A percentile compares a stretch with the other conserved stretches of the same genome.
Evolutionary conservation across 331 rosid species (phyloP).

Genomic region (Erythrophleum ivorense): DNA sequence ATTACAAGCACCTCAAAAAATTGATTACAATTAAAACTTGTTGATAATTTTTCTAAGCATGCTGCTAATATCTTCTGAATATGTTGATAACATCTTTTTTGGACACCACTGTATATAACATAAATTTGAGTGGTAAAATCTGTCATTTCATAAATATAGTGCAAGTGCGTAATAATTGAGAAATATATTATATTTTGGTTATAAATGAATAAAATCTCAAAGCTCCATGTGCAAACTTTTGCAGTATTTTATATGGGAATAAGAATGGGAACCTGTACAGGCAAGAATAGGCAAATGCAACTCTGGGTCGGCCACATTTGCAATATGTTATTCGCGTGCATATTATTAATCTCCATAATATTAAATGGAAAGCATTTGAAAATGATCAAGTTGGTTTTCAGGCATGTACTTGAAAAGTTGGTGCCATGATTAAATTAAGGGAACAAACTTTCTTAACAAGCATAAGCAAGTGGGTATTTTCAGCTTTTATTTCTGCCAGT

Average conservation of each 20-base stretch:
- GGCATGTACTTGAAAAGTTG: constrained; percentile 1
- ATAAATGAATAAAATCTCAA: too few species aligned
- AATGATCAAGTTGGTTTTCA: constrained; percentile 12
- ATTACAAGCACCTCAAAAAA: too few species aligned
- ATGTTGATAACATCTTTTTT: too few species aligned
- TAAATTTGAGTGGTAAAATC: too few species aligned
- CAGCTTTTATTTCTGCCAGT: background rate
- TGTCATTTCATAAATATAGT: too few species aligned
- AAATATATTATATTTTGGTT: background rate
- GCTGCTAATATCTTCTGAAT: too few species aligned
- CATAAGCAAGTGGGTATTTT: background rate
- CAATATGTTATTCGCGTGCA: background rate
- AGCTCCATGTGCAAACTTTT: too few species aligned
- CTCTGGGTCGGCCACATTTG: background rate
- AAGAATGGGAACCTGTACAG: background rate
- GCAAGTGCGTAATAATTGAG: background rate
- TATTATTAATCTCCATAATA: background rate
- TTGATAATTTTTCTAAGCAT: too few species aligned
- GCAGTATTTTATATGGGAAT: too few species aligned
- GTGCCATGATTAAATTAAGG: background rate
- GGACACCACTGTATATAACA: too few species aligned
- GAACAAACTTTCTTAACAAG: background rate
- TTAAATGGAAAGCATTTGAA: background rate
- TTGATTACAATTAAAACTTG: too few species aligned
- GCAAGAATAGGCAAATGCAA: background rate